A percentile compares a stretch with the other conserved stretches of the same genome.
Conservation (phyloP, 148 eudicot species). For the Limonium bicolor region DNA sequence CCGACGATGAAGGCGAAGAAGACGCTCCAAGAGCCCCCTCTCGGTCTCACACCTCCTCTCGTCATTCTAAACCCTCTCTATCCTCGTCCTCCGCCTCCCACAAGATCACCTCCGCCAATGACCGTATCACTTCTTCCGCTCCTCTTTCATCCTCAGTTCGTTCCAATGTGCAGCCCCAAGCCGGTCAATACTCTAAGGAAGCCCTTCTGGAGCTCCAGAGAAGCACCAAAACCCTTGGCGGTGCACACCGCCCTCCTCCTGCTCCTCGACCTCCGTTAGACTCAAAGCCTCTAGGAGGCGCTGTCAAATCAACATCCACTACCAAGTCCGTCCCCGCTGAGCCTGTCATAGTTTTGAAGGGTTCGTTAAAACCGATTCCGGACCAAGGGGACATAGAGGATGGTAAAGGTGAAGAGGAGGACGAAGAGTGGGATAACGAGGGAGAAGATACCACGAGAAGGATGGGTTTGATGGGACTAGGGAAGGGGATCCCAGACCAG, state of each 20-base stretch:
- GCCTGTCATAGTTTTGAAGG: conserved; percentile 64
- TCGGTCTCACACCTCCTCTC: conserved; percentile 21
- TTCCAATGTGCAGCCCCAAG: conserved; percentile 68
- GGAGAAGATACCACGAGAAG: conserved; percentile 16
- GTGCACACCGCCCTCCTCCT: conserved; percentile 11
- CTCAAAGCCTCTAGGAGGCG: too few relatives aligned
- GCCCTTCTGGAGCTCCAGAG: conserved; percentile 75
- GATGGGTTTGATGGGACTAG: conserved; percentile 23
- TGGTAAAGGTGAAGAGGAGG: conserved; percentile 5
- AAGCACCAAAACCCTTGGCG: conserved; percentile 53
- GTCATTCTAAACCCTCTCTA: conserved; percentile 22
- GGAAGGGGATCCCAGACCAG: conserved; percentile 37
- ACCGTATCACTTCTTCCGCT: conserved; percentile 20
- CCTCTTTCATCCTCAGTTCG: conserved; percentile 13
- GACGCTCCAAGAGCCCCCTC: conserved; percentile 29
- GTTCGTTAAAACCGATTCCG: conserved; percentile 38
- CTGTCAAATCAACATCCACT: too few relatives aligned
- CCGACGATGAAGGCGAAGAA: conserved; percentile 59
- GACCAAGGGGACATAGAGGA: conserved; percentile 7
- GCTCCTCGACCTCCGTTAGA: conserved; percentile 14
- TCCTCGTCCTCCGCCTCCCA: conserved; percentile 40
- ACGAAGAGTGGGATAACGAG: conserved; percentile 10
- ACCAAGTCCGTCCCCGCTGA: conserved; percentile 21
- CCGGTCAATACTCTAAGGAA: conserved; percentile 76
- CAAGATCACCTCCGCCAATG: conserved; percentile 34